Evolutionary conservation across 495 filamentous ascomycete species (phyloP).

Genomic region (Hypoxylon rickii): DNA sequence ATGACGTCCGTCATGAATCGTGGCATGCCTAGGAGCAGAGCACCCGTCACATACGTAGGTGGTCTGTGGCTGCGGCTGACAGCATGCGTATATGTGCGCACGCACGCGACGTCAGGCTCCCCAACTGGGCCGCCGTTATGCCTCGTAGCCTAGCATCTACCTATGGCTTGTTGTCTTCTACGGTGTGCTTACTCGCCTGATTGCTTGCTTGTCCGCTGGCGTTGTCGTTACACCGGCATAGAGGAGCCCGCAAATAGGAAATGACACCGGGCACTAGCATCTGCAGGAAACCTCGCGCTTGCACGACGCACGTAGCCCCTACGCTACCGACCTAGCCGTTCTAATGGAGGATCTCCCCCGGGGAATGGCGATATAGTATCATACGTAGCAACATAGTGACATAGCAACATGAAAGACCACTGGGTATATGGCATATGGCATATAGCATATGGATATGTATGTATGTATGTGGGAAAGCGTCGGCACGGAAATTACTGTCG

Average conservation of each 20-base stretch:
- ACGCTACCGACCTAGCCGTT: not conserved
- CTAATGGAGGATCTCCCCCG: no score
- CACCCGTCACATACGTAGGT: not conserved
- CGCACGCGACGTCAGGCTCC: no score
- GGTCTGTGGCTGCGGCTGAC: not conserved
- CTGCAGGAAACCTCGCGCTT: not conserved
- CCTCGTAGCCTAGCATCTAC: no score
- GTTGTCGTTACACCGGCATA: no score
- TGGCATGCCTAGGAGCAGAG: not conserved
- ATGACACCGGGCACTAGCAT: not conserved
- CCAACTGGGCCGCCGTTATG: no score
- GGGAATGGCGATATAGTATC: no score
- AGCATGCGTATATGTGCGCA: not conserved
- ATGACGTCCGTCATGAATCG: not conserved
- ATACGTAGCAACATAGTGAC: no score
- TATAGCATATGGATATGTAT: no score
- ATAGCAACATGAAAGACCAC: no score
- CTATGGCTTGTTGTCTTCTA: not conserved
- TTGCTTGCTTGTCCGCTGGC: not conserved
- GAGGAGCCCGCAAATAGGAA: not conserved
- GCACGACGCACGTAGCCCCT: no score
- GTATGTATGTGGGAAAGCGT: not conserved
- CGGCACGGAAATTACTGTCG: slow-evolving; percentile 22
- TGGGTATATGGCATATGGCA: no score
- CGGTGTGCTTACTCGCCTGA: not conserved